Evolutionary conservation across 2,329 filamentous ascomycete species (phyloP).

Genomic region (Boeremia exigua): DNA sequence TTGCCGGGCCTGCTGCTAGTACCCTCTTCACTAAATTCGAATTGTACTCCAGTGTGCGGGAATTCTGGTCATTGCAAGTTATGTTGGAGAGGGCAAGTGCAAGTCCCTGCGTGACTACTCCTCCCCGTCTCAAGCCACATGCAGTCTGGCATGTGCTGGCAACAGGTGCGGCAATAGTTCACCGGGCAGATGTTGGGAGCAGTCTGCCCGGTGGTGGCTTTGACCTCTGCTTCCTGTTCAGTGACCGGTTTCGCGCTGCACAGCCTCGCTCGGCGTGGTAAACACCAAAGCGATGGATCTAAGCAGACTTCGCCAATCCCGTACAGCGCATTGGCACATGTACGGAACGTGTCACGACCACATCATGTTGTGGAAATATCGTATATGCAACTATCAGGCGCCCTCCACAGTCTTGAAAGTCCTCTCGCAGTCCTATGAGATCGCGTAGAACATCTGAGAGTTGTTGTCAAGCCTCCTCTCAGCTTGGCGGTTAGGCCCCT

Average conservation of each 20-base stretch:
- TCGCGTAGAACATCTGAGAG: background rate
- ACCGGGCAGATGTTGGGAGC: no score
- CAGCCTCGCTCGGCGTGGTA: conserved; percentile 7
- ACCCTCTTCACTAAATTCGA: no score
- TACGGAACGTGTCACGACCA: background rate
- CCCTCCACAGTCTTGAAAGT: conserved; percentile 1
- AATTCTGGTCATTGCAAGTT: no score
- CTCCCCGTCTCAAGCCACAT: no score
- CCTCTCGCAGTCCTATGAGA: background rate
- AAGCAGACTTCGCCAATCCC: conserved; percentile 1
- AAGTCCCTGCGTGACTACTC: no score
- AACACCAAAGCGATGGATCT: background rate
- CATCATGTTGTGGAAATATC: background rate
- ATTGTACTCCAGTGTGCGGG: no score
- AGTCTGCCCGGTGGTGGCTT: background rate
- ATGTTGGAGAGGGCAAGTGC: no score
- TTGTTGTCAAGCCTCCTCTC: conserved; percentile 4
- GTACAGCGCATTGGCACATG: background rate
- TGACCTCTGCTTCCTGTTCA: background rate
- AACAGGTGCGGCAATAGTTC: no score
- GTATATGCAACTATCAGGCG: conserved; percentile 4
- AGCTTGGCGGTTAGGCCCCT: background rate
- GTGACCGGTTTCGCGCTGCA: background rate
- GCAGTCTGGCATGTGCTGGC: no score
- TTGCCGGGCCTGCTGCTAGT: no score